Percentiles rank a stretch among this genome's conserved stretches.
Evolutionary conservation across 164 flowering plant genomes (phyloP).

Genomic region (Vitis vinifera): DNA sequence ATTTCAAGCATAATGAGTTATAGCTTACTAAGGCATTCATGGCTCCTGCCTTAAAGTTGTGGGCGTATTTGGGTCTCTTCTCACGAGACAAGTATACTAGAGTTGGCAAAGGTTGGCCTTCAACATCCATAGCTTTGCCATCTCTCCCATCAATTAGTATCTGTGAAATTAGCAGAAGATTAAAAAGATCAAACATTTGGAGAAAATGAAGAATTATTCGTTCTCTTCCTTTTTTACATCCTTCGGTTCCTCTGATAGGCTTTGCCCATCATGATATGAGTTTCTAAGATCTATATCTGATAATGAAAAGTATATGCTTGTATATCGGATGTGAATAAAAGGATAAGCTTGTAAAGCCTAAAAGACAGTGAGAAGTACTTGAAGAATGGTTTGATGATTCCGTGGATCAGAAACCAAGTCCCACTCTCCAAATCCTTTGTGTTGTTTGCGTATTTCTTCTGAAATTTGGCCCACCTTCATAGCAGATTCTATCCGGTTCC

Average conservation of each 20-base stretch:
- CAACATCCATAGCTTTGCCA: conserved; percentile 17
- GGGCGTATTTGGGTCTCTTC: conserved; percentile 28
- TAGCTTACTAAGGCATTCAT: conserved; percentile 34
- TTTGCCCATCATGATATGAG: too few species aligned
- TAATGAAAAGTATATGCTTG: too few species aligned
- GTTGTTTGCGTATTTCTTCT: conserved; percentile 21
- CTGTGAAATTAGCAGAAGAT: conserved; percentile 6
- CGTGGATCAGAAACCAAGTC: neutral
- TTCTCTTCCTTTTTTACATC: too few species aligned
- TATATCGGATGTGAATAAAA: too few species aligned
- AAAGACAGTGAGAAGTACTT: conserved; percentile 15
- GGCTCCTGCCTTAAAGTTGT: conserved; percentile 40
- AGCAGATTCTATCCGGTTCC: conserved; percentile 22
- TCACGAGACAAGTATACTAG: conserved; percentile 12
- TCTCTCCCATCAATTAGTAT: conserved; percentile 31
- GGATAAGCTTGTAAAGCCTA: too few species aligned
- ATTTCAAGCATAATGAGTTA: neutral
- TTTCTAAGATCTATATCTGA: too few species aligned
- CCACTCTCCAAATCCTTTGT: conserved; percentile 45
- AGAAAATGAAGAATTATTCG: too few species aligned
- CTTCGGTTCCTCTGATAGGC: too few species aligned
- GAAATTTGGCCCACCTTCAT: conserved; percentile 21
- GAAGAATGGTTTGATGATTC: conserved; percentile 37
- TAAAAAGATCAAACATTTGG: too few species aligned
- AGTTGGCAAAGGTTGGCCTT: conserved; percentile 28